Percentiles rank a stretch among this genome's conserved stretches.
Conservation (phyloP, 306 rosid species). For the Leucaena leucocephala region DNA sequence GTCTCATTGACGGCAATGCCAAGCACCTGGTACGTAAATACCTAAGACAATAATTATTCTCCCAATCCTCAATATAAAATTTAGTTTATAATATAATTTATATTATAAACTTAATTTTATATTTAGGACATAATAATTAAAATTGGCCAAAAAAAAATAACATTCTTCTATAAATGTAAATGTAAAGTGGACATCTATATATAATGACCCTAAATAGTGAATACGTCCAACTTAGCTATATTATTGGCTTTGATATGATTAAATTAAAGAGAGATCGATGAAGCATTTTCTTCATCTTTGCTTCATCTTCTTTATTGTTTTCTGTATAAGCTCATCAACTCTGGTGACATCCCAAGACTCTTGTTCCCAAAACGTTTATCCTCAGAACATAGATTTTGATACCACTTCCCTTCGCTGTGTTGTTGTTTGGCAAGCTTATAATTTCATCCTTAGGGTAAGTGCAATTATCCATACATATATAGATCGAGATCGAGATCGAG, state of each 20-base stretch:
- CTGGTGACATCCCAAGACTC: not conserved
- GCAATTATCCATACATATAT: not conserved
- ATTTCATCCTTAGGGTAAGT: slow-evolving; percentile 41
- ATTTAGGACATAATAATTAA: not conserved
- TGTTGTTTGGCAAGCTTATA: slow-evolving; percentile 27
- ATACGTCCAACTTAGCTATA: not conserved
- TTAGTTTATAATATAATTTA: too few relatives aligned
- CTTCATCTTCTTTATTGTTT: not conserved
- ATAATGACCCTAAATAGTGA: not conserved
- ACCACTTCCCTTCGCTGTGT: slow-evolving; percentile 22
- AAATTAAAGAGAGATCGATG: not conserved
- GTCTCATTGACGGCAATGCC: not conserved
- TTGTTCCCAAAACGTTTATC: not conserved
- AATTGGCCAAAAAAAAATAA: not conserved
- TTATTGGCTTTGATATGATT: not conserved
- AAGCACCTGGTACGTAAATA: not conserved
- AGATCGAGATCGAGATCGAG: too few relatives aligned
- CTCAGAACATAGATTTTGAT: slow-evolving; percentile 9
- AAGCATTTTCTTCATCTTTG: not conserved
- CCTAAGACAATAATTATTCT: not conserved
- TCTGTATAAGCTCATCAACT: not conserved
- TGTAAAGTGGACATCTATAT: not conserved
- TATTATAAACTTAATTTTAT: too few relatives aligned
- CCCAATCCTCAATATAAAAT: too few relatives aligned
- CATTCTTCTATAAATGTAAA: not conserved